A percentile compares a stretch with the other conserved stretches of the same genome.
Evolutionary conservation across 768 basidiomycete species (phyloP).

Genomic region (Lactarius vividus): DNA sequence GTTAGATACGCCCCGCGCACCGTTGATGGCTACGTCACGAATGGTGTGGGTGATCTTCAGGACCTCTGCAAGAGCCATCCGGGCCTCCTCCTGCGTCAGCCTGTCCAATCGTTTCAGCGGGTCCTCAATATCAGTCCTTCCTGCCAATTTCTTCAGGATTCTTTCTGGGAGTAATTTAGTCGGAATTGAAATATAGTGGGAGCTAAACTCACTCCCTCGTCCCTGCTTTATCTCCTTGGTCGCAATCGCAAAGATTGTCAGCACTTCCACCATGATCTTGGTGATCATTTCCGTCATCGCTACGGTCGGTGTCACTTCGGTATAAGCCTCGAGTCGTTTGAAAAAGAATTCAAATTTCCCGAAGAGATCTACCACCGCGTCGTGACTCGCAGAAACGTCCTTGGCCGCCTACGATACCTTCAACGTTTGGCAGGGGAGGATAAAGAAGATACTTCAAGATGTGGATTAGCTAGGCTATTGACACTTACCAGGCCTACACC

Average conservation of each 20-base stretch:
- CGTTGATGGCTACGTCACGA: too few species aligned
- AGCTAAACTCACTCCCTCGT: neutral
- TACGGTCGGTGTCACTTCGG: neutral
- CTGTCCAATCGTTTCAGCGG: neutral
- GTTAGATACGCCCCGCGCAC: too few species aligned
- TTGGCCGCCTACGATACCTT: neutral
- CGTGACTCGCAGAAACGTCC: neutral
- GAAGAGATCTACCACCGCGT: neutral
- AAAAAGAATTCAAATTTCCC: neutral
- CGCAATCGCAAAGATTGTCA: slow-evolving; percentile 2
- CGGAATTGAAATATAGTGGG: too few species aligned
- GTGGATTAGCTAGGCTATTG: neutral
- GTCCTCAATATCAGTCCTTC: neutral
- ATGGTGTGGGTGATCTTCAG: neutral
- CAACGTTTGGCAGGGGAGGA: neutral
- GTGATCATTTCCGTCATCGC: neutral
- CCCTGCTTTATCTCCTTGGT: slow-evolving; percentile 1
- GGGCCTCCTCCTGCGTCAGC: neutral
- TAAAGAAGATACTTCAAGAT: neutral
- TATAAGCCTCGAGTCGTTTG: neutral
- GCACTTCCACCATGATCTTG: slow-evolving; percentile 5
- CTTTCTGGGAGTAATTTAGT: neutral
- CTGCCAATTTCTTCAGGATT: neutral
- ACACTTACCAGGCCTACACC: neutral
- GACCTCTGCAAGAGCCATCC: neutral